These are phyloP conservation scores for Schizophyllum amplum DNA, from an alignment of 1,284 basidiomycete genomes.

Conservation along the genomic window DNA sequence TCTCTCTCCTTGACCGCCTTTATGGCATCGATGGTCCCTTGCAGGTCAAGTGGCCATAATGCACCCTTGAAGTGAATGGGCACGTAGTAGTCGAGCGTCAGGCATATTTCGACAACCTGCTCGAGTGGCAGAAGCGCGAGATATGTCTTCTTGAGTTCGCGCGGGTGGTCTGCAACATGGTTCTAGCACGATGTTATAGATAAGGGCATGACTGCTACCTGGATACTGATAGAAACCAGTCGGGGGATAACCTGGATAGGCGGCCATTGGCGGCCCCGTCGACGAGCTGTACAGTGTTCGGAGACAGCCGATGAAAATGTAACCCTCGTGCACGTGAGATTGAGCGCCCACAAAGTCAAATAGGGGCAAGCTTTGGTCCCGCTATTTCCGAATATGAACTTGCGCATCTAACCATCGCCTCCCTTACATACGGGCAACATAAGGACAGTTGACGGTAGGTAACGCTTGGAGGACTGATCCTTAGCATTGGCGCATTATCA, in stretches of 20 bases:
- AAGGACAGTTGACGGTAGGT: too few relatives aligned
- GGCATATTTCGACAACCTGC: slow-evolving; percentile 69
- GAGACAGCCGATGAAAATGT: neutral
- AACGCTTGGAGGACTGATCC: too few relatives aligned
- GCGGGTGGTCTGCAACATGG: slow-evolving; percentile 26
- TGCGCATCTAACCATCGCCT: too few relatives aligned
- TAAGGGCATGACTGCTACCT: neutral
- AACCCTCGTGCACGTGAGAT: neutral
- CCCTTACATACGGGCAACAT: too few relatives aligned
- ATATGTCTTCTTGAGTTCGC: slow-evolving; percentile 58
- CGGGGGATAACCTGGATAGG: neutral
- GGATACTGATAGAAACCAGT: neutral
- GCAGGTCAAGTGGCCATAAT: slow-evolving; percentile 64
- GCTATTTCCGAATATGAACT: neutral
- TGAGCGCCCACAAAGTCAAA: neutral
- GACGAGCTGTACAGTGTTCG: neutral
- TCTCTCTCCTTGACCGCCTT: neutral
- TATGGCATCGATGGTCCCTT: slow-evolving; percentile 16
- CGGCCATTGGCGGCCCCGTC: neutral
- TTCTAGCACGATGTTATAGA: slow-evolving; percentile 10
- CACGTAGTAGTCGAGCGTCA: slow-evolving; percentile 60
- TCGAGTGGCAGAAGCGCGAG: slow-evolving; percentile 52
- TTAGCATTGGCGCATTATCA: too few relatives aligned
- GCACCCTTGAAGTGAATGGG: slow-evolving; percentile 48
- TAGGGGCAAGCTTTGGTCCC: neutral